Evolutionary conservation across 2,329 filamentous ascomycete species (phyloP), one percentile per base, ranked within the genome.

Genomic region (Thyridium curvatum): DNA sequence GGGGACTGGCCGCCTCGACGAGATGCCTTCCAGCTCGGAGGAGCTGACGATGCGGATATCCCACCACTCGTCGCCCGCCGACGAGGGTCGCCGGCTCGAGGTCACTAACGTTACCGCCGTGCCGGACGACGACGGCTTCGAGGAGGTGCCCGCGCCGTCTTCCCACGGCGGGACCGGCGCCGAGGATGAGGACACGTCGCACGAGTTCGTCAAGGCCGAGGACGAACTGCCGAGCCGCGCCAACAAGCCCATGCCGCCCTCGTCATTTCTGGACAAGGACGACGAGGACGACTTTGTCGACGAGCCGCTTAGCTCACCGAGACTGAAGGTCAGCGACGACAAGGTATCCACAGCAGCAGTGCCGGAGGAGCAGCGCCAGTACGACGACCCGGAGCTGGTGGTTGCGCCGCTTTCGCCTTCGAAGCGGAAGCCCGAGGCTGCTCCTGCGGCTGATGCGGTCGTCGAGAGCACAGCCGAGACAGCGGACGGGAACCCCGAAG

Each of bases 91-190:
- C 38, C 74, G 72, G 34, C 69, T 90, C 2, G 86, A 91, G 49
- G 79, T 91, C 12, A 85, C 84, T 38, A 94, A 93, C 52, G 79
- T 91, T 12, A 85, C 84, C 38, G 94, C 93, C 52, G 80, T 78
- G 13, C 83, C 84, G 12, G 88, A 95, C 48, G 86, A 93, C 46
- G 93, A 97, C 55, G 87, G 86, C 1, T 97, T 96, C 53, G 93
- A 98, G 58, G 89, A 95, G 60, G 90, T 97, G 9, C 21, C 21
- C 10, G 21, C 21, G 21, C 21, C 21, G 21, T 26, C 21, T 10
- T 26, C 21, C 10, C 21, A 26, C 6, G 10, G 10, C 10, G 6
- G 6, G 10, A 74, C 75, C 28, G 73, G 76, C 35, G 68, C 69
- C 34, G 82, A 80, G 21, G 84, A 88, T 42, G 85, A 90, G 44